These are phyloP conservation scores for Fallopia convolvulus DNA, from an alignment of 148 eudicot genomes.

Conservation along the genomic window DNA sequence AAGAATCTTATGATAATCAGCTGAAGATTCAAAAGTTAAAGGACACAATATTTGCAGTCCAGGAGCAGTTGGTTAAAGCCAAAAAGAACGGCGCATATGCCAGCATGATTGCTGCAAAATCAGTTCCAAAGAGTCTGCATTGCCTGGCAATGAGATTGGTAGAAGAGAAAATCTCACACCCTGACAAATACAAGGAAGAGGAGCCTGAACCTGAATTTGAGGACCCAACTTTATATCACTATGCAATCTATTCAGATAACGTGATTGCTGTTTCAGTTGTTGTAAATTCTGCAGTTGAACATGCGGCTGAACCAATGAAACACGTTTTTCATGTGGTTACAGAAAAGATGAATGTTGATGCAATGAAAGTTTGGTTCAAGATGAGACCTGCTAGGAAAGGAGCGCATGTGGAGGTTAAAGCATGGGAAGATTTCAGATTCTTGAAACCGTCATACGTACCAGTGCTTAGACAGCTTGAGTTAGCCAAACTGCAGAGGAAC, in stretches of 20 bases:
- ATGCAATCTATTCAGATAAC: constrained; percentile 87
- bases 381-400: constrained; percentile 69
- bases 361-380: constrained; percentile 91
- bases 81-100: constrained; percentile 75
- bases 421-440: constrained; percentile 59
- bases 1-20: constrained; percentile 91
- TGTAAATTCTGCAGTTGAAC: constrained; percentile 69
- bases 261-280: constrained; percentile 92
- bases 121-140: constrained; percentile 88
- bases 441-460: constrained; percentile 77
- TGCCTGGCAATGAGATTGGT: constrained; percentile 80
- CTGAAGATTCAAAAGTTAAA: constrained; percentile 85
- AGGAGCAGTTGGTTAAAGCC: constrained; percentile 74
- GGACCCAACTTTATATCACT: constrained; percentile 71
- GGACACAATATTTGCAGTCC: constrained; percentile 87
- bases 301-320: constrained; percentile 68
- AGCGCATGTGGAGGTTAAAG: constrained; percentile 77
- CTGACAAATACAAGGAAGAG: constrained; percentile 64
- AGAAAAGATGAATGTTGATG: constrained; percentile 76
- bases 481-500: constrained; percentile 37
- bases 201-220: constrained; percentile 78
- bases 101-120: constrained; percentile 72
- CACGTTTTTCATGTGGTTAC: constrained; percentile 88
- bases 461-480: constrained; percentile 64
- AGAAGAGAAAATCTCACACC: constrained; percentile 73